phyloP scores from a whole-genome alignment of 495 filamentous ascomycete species.

The Penicillium macrosclerotiorum region DNA sequence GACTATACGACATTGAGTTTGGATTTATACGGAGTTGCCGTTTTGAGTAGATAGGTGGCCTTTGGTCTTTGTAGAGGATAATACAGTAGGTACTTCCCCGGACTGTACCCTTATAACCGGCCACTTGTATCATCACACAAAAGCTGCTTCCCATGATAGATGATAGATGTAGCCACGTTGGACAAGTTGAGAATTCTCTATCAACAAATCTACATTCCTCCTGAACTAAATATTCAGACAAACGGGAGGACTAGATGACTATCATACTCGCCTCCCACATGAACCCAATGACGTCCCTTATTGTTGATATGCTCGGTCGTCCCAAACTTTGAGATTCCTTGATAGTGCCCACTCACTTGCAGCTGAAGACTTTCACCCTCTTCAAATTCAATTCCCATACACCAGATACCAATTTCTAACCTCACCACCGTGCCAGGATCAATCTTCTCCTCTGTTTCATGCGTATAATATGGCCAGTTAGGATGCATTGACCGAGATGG shows the following conservation, averaged over 20 bases:
- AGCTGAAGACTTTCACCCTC: conserved; percentile 9
- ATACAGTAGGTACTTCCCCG: too few relatives aligned
- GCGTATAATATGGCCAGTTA: conserved; percentile 14
- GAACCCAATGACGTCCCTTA: conserved; percentile 9
- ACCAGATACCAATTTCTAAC: conserved; percentile 20
- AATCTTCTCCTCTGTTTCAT: conserved; percentile 10
- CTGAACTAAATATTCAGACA: background rate
- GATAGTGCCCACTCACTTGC: conserved; percentile 9
- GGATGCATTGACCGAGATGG: conserved; percentile 14
- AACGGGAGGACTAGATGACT: conserved; percentile 10
- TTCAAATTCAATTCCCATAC: conserved; percentile 17
- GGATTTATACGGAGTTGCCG: background rate
- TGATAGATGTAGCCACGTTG: too few relatives aligned
- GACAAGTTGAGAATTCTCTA: too few relatives aligned
- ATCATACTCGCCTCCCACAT: conserved; percentile 10
- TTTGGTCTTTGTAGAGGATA: too few relatives aligned
- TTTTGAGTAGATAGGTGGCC: too few relatives aligned
- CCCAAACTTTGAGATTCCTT: conserved; percentile 12
- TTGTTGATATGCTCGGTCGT: conserved; percentile 6
- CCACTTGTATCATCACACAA: too few relatives aligned
- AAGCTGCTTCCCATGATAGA: too few relatives aligned
- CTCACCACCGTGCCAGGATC: conserved; percentile 7
- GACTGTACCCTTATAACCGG: too few relatives aligned
- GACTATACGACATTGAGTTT: conserved; percentile 5
- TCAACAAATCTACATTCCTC: too few relatives aligned